Base-by-base conservation (phyloP, 1,284 basidiomycete genomes). In the Microstroma glucosiphilum region DNA sequence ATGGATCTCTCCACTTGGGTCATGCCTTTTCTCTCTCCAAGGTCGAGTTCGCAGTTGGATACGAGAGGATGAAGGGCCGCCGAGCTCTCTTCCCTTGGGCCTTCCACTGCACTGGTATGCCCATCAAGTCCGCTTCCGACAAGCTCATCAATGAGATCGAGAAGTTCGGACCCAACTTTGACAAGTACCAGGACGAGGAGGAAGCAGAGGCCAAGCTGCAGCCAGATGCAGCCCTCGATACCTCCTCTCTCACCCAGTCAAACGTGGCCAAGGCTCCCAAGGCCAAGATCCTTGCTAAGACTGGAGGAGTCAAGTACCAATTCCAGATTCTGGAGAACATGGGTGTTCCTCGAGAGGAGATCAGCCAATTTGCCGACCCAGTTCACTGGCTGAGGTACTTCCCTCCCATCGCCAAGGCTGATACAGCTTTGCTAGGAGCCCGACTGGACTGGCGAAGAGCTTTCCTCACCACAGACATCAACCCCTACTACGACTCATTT, bases 21-120 rank as follows among this genome's bases (percentile, higher is more conserved):
- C 96, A 99, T 82, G 94, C 90, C 0, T 99, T 99, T 82, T 94
- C 93, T 49, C 91, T 98, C 80, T 93, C 91, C 66, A 99, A 99
- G 83, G 89, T 97, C 80, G 96, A 99, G 81, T 99, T 98, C 75
- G 88, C 89, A 1, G 89, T 93, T 48, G 96, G 96, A 23, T 98
- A 90, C 80, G 89, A 99, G 82, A 85, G 94, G 59, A 89, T 99
- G 90, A 81, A 92, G 69, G 96, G 96, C 60, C 96, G 96, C 83
- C 86, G 90, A 42, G 91, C 90, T 40, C 82, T 99, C 69, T 98
- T 97, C 82, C 96, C 57, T 87, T 96, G 78, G 94, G 91, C 61
- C 89, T 79, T 96, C 82, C 96, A 99, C 82, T 90, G 89, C 72
- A 97, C 94, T 8, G 94, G 94, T 59, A 91, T 98, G 91, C 94